A percentile compares a stretch with the other conserved stretches of the same genome.
phyloP scores from a whole-genome alignment of 495 filamentous ascomycete species.

The Thermochaetoides thermophila region DNA sequence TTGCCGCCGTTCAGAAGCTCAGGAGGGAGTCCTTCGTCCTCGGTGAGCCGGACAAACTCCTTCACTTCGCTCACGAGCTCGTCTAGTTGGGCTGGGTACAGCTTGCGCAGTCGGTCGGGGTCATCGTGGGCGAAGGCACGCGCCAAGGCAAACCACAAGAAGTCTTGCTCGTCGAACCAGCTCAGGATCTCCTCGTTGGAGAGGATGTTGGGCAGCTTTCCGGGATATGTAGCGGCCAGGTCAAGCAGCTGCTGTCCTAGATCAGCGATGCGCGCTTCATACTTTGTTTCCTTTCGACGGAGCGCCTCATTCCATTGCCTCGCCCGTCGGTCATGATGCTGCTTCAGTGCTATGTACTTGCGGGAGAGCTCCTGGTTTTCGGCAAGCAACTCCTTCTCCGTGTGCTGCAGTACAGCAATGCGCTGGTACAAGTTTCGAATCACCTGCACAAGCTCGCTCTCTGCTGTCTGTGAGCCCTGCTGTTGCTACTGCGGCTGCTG shows the following conservation, averaged over 20 bases:
- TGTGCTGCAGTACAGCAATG: slow-evolving; percentile 7
- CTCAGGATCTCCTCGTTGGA: slow-evolving; percentile 1
- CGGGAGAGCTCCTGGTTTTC: slow-evolving; percentile 7
- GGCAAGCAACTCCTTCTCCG: slow-evolving; percentile 6
- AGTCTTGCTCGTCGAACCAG: slow-evolving; percentile 5
- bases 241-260: slow-evolving; percentile 3
- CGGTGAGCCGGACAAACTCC: slow-evolving; percentile 4
- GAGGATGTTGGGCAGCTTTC: neutral
- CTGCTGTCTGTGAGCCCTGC: neutral
- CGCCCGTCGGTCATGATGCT: slow-evolving; percentile 2
- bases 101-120: neutral
- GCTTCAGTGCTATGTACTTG: slow-evolving; percentile 1
- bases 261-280: slow-evolving; percentile 6
- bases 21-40: neutral
- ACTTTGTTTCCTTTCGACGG: slow-evolving; percentile 2
- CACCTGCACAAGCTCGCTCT: slow-evolving; percentile 4
- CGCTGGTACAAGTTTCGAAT: slow-evolving; percentile 9
- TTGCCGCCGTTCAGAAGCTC: neutral
- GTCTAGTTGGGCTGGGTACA: slow-evolving; percentile 6
- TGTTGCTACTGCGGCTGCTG: no score
- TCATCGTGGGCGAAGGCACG: slow-evolving; percentile 1
- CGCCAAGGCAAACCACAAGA: slow-evolving; percentile 1
- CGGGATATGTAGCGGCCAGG: neutral
- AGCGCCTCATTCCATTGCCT: slow-evolving; percentile 2
- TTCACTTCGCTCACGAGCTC: slow-evolving; percentile 4